Evolutionary conservation across 495 filamentous ascomycete genomes (phyloP).

Genomic region (Pyrenula aspistea): DNA sequence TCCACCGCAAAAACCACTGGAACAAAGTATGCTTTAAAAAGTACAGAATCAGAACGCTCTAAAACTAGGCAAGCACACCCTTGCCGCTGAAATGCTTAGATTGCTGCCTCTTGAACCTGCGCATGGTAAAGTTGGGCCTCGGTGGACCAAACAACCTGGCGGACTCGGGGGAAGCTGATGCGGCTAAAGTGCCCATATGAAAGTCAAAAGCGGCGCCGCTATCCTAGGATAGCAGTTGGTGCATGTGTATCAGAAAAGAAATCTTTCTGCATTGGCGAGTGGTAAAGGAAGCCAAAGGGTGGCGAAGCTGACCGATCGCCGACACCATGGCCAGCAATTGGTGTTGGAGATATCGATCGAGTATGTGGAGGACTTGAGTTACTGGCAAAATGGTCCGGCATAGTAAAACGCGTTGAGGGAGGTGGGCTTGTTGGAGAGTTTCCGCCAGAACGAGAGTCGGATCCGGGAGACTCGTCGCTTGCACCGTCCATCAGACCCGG

Average conservation of each 20-base stretch:
- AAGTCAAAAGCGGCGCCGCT: neutral
- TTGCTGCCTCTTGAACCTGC: neutral
- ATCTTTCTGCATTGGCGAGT: constrained; percentile 23
- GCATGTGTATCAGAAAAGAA: constrained; percentile 23
- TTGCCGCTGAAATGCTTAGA: neutral
- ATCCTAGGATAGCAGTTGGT: neutral
- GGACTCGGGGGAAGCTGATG: no score
- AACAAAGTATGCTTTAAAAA: neutral
- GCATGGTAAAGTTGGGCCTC: no score
- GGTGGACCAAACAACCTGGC: no score
- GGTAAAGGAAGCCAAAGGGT: constrained; percentile 25
- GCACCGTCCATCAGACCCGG: constrained; percentile 9
- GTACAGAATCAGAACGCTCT: neutral
- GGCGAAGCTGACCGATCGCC: constrained; percentile 22
- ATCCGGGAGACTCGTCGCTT: constrained; percentile 1
- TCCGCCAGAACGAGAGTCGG: neutral
- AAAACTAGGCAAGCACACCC: neutral
- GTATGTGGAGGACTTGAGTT: constrained; percentile 5
- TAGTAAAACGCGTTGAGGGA: neutral
- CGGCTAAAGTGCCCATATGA: no score
- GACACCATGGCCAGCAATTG: constrained; percentile 5
- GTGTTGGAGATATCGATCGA: constrained; percentile 9
- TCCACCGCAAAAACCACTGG: neutral
- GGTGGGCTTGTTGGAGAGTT: neutral
- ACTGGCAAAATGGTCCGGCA: neutral